phyloP scores from a whole-genome alignment of 768 basidiomycete genomes.

The Gymnopilus dilepis region DNA sequence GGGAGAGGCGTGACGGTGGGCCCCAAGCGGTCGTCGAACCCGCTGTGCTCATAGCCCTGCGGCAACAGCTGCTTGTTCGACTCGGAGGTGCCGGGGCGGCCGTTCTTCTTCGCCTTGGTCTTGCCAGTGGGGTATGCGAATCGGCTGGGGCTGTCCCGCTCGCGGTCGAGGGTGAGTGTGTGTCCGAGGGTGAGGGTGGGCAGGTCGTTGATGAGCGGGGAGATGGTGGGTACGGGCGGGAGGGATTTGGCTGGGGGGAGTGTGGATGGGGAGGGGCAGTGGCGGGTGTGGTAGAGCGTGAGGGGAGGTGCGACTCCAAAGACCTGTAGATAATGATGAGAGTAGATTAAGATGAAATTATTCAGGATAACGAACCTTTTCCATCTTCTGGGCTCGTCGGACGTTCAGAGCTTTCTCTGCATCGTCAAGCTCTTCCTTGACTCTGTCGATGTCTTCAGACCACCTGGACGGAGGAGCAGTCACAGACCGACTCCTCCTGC shows the following conservation, averaged over 20 bases:
- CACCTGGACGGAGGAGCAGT: slow-evolving; percentile 52
- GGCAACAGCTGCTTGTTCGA: slow-evolving; percentile 60
- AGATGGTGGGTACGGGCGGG: slow-evolving; percentile 7
- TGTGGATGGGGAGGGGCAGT: slow-evolving; percentile 28
- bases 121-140: slow-evolving; percentile 56
- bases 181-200: slow-evolving; percentile 23
- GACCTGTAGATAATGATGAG: slow-evolving; percentile 50
- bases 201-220: slow-evolving; percentile 3
- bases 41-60: slow-evolving; percentile 23
- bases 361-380: slow-evolving; percentile 60
- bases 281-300: slow-evolving; percentile 74
- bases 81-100: slow-evolving; percentile 67
- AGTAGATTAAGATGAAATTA: slow-evolving; percentile 4
- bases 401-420: slow-evolving; percentile 83
- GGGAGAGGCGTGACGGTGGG: too few relatives aligned
- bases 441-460: slow-evolving; percentile 62
- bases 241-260: slow-evolving; percentile 10
- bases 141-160: slow-evolving; percentile 41
- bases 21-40: slow-evolving; percentile 22
- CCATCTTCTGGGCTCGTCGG: slow-evolving; percentile 84
- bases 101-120: slow-evolving; percentile 43
- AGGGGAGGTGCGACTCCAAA: slow-evolving; percentile 85
- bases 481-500: slow-evolving; percentile 59
- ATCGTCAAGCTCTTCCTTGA: slow-evolving; percentile 73
- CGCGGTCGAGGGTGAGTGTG: slow-evolving; percentile 23